Evolutionary conservation across 2,329 filamentous ascomycete genomes (phyloP).

Genomic region (Colletotrichum cuscutae): DNA sequence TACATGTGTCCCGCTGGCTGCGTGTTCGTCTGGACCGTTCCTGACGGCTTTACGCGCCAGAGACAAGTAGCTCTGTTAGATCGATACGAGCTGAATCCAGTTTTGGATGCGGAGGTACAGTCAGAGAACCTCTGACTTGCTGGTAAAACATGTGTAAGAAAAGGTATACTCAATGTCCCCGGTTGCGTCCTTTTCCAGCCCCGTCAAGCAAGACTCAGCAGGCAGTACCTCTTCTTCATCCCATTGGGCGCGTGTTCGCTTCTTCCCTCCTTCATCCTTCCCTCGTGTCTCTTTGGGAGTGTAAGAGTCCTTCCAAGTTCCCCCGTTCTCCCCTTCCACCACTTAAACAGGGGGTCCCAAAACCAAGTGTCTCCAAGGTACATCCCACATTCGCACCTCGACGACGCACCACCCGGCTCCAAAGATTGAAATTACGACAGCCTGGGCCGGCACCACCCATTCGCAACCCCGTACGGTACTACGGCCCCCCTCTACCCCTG

Average conservation of each 20-base stretch:
- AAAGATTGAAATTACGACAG: constrained; percentile 29
- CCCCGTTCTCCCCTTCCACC: constrained; percentile 12
- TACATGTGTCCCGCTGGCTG: background rate
- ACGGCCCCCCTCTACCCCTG: constrained; percentile 15
- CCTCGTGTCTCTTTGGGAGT: background rate
- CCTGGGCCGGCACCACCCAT: constrained; percentile 14
- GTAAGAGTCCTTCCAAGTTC: constrained; percentile 7
- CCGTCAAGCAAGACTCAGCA: constrained; percentile 13
- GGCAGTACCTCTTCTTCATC: background rate
- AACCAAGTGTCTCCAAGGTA: background rate
- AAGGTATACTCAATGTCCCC: constrained; percentile 16
- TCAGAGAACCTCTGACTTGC: background rate
- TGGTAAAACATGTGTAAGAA: fast-evolving
- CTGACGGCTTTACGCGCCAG: background rate
- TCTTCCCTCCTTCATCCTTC: background rate
- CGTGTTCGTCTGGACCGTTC: constrained; percentile 17
- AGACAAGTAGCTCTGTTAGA: constrained; percentile 29
- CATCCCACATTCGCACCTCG: background rate
- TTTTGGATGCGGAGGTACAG: background rate
- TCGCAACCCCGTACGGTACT: constrained; percentile 6
- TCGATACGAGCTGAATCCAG: constrained; percentile 32
- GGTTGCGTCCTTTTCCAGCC: constrained; percentile 12
- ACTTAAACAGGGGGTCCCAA: background rate
- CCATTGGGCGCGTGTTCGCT: background rate
- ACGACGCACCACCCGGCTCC: background rate